Conservation (phyloP, 2,329 filamentous ascomycete species). For the Colletotrichum australisinense region DNA sequence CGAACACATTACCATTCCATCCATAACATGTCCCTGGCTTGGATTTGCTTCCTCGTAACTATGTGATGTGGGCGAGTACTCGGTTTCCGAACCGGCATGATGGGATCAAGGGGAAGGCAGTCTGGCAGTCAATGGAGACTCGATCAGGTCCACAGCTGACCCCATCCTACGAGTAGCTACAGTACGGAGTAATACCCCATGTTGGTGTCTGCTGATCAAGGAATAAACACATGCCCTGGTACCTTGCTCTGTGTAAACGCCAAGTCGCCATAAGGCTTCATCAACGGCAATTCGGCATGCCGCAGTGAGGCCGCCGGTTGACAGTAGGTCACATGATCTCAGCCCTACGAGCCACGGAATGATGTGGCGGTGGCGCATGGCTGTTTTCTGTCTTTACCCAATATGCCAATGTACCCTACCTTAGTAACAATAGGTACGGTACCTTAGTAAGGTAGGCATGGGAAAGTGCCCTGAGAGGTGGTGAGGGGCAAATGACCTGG, state of each 20-base stretch:
- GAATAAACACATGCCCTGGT: background rate
- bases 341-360: conserved; percentile 23
- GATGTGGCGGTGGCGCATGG: background rate
- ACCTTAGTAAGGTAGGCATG: no score
- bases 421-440: background rate
- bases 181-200: background rate
- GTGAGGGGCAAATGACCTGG: background rate
- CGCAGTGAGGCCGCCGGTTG: background rate
- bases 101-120: background rate
- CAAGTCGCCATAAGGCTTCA: background rate
- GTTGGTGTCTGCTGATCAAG: background rate
- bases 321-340: conserved; percentile 23
- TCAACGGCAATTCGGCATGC: background rate
- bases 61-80: background rate
- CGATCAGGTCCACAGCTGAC: no score
- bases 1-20: background rate
- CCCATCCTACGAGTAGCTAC: background rate
- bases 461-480: background rate
- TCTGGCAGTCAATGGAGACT: background rate
- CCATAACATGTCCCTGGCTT: background rate
- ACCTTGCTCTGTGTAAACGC: background rate
- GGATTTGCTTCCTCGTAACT: background rate
- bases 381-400: background rate
- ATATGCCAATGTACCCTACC: no score
- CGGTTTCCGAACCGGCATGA: no score